Percentiles rank a stretch among this genome's conserved stretches.
Evolutionary conservation across 2,329 filamentous ascomycete genomes (phyloP).

Genomic region (Nigrospora sphaerica): DNA sequence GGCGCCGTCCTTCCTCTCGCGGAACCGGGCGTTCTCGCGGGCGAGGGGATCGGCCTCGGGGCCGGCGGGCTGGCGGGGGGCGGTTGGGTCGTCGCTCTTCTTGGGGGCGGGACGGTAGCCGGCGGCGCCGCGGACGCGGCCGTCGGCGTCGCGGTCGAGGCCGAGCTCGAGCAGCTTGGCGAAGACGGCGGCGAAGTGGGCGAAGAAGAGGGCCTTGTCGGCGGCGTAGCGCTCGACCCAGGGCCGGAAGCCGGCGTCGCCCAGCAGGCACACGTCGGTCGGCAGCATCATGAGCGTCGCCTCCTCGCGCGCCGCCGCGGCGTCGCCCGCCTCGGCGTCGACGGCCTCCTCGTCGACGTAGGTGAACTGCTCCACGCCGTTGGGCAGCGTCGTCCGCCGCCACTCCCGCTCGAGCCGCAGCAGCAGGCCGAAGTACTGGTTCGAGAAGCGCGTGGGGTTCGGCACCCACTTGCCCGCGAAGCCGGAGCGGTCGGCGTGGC

Average conservation of each 20-base stretch:
- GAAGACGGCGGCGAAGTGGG: slow-evolving; percentile 51
- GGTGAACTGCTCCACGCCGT: slow-evolving; percentile 40
- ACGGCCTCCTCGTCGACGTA: slow-evolving; percentile 48
- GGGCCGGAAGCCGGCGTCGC: slow-evolving; percentile 42
- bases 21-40: slow-evolving; percentile 25
- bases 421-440: slow-evolving; percentile 27
- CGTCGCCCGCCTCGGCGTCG: slow-evolving; percentile 41
- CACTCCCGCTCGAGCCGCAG: slow-evolving; percentile 20
- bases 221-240: slow-evolving; percentile 54
- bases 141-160: slow-evolving; percentile 45
- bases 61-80: slow-evolving; percentile 20
- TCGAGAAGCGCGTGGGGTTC: slow-evolving; percentile 28
- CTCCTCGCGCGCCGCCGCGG: slow-evolving; percentile 40
- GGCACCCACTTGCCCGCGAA: slow-evolving; percentile 29
- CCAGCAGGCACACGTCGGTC: slow-evolving; percentile 52
- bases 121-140: slow-evolving; percentile 47
- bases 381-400: slow-evolving; percentile 18
- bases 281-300: slow-evolving; percentile 62
- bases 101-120: slow-evolving; percentile 40
- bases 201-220: slow-evolving; percentile 56
- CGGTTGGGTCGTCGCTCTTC: slow-evolving; percentile 43
- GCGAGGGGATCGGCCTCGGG: slow-evolving; percentile 32
- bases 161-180: slow-evolving; percentile 55
- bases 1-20: slow-evolving; percentile 23
- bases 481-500: slow-evolving; percentile 28